phyloP scores from a whole-genome alignment of 257 asterid species.

The Verbena officinalis region DNA sequence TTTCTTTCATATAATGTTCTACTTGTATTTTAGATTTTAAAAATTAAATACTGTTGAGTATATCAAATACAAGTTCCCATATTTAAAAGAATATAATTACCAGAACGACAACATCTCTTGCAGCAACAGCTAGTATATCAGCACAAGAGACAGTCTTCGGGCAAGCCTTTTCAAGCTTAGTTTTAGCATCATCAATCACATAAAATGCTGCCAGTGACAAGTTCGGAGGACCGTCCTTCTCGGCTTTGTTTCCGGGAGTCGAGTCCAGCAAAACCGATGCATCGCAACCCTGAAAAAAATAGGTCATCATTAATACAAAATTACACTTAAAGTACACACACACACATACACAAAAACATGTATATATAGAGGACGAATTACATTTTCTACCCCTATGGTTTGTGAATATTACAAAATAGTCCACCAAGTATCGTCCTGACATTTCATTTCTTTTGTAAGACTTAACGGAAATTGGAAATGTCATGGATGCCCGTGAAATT shows the following conservation, averaged over 20 bases:
- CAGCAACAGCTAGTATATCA: conserved; percentile 68
- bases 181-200: conserved; percentile 71
- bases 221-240: conserved; percentile 82
- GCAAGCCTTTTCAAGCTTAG: conserved; percentile 62
- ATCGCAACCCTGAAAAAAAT: conserved; percentile 81
- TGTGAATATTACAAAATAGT: too few species aligned
- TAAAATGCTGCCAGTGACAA: conserved; percentile 64
- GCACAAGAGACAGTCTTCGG: conserved; percentile 82
- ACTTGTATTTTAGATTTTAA: too few species aligned
- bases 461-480: too few species aligned
- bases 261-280: conserved; percentile 81
- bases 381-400: too few species aligned
- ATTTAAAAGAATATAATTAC: conserved; percentile 36
- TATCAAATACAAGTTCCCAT: too few species aligned
- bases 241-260: conserved; percentile 64
- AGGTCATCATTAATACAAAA: too few species aligned
- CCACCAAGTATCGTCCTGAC: too few species aligned
- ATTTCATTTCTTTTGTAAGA: too few species aligned
- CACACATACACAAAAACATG: not conserved
- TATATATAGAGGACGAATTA: too few species aligned
- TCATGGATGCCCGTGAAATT: too few species aligned
- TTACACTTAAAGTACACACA: not conserved
- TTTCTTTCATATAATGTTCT: too few species aligned
- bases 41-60: too few species aligned
- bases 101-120: conserved; percentile 66